Evolutionary conservation across 2,329 filamentous ascomycete species (phyloP).

Genomic region (Drechslerella stenobrocha): DNA sequence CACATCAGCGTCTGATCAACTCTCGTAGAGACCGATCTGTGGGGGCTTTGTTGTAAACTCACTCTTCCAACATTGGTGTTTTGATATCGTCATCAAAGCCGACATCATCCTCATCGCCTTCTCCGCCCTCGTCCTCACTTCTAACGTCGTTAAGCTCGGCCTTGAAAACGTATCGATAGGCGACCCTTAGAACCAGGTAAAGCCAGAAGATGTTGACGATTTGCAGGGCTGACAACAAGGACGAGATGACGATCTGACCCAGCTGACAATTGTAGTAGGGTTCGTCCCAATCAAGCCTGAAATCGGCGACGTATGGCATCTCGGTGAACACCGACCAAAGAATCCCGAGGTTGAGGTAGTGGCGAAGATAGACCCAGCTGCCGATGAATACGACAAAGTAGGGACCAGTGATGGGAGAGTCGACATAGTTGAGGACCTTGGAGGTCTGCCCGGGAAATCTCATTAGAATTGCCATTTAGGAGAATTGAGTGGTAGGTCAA

Average conservation of each 20-base stretch:
- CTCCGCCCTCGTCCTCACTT: slow-evolving; percentile 70
- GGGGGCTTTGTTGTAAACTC: not conserved
- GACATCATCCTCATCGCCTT: slow-evolving; percentile 56
- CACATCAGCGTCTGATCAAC: not conserved
- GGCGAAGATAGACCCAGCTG: slow-evolving; percentile 86
- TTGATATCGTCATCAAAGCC: slow-evolving; percentile 43
- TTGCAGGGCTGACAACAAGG: slow-evolving; percentile 69
- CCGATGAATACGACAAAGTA: slow-evolving; percentile 83
- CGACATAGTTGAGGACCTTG: slow-evolving; percentile 88
- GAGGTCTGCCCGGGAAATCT: slow-evolving; percentile 66
- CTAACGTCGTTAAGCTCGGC: slow-evolving; percentile 68
- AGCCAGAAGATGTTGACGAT: slow-evolving; percentile 81
- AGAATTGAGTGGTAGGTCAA: not conserved
- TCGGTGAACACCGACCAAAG: slow-evolving; percentile 74
- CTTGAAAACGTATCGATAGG: slow-evolving; percentile 69
- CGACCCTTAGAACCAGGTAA: slow-evolving; percentile 74
- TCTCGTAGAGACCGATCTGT: not conserved
- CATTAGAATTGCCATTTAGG: slow-evolving; percentile 41
- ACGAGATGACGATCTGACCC: slow-evolving; percentile 68
- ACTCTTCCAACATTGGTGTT: slow-evolving; percentile 23
- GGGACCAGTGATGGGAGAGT: slow-evolving; percentile 74
- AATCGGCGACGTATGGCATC: slow-evolving; percentile 74
- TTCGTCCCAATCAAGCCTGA: slow-evolving; percentile 73
- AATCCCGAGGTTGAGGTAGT: slow-evolving; percentile 79
- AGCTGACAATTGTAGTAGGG: slow-evolving; percentile 77